Evolutionary conservation across 139 green algal genomes (phyloP), one percentile per base, ranked within the genome.

Genomic region (Nannochloris sp.): DNA sequence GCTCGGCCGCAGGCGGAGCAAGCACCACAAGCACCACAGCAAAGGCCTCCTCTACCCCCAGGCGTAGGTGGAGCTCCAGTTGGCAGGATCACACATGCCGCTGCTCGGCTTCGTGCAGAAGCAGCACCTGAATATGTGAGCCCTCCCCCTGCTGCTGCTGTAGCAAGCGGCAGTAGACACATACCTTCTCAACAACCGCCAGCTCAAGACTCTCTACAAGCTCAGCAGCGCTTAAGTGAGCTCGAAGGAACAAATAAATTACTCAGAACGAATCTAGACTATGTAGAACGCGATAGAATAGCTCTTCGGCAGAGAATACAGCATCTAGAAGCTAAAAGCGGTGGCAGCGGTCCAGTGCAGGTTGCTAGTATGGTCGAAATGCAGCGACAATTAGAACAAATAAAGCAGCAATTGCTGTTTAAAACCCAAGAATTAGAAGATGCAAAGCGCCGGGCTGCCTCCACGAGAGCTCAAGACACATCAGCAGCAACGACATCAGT

Each of bases 371-470:
- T n/a, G n/a, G n/a, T n/a, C n/a, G n/a, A n/a, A n/a, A 29, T 76
- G 39, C 61, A 76, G 32, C 44, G 36, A 19, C 60, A 76, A 48
- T n/a, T 76, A 29, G 69, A 76, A 25, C 27, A 10, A 14, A 9
- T 47, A 4, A 51, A 57, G 29, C 33, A 65, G 38, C 35, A 76
- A 58, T 38, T 71, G n/a, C 9, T 64, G 25, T 76, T 76, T 47
- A 66, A 66, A 47, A 48, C 70, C 9, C 48, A 70, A 57, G 69
- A 76, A 38, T 59, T 63, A 61, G 68, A 44, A 62, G 34, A 62
- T 37, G 37, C 37, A 15, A 62, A 46, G 48, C 9, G 48, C 9
- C 9, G 12, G 48, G 8, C 48, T 51, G 42, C 42, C 42, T 19
- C 42, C 42, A 27, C 42, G 42, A 19, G 19, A 19, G 42, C 19